A percentile compares a stretch with the other conserved stretches of the same genome.
Conservation (phyloP, 169 alveolate genomes). For the Plasmodium adleri region DNA sequence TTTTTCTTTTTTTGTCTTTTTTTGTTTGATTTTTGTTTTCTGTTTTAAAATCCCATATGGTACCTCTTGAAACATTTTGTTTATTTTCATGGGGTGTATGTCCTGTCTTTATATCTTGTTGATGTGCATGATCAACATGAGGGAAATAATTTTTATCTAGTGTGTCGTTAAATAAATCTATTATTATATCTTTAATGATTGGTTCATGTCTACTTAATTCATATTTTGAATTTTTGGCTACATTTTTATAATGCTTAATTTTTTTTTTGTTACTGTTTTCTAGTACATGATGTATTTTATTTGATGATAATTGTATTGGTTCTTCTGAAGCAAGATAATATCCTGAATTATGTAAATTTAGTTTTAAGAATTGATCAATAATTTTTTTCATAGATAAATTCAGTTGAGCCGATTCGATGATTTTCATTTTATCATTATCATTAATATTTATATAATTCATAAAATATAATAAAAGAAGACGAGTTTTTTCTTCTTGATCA, state of each 20-base stretch:
- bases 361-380: constrained; percentile 13
- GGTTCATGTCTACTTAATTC: constrained; percentile 69
- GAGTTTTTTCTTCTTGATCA: constrained; percentile 62
- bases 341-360: constrained; percentile 12
- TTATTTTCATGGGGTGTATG: constrained; percentile 14
- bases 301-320: neutral
- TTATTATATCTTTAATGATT: constrained; percentile 62
- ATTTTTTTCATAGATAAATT: constrained; percentile 80
- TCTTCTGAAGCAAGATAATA: constrained; percentile 1
- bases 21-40: constrained; percentile 11
- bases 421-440: constrained; percentile 16
- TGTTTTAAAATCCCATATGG: constrained; percentile 37
- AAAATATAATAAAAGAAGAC: constrained; percentile 38
- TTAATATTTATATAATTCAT: constrained; percentile 25
- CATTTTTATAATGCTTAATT: constrained; percentile 36
- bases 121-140: neutral
- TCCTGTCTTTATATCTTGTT: neutral
- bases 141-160: constrained; percentile 57
- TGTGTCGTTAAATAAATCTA: constrained; percentile 32
- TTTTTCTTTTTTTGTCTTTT: constrained; percentile 55
- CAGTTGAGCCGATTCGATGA: constrained; percentile 78
- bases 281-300: neutral
- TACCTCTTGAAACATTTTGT: constrained; percentile 48
- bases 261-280: constrained; percentile 47
- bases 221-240: constrained; percentile 40